Base-by-base conservation (phyloP, 176 grass and related monocot genomes). In the Oryza rufipogon region DNA sequence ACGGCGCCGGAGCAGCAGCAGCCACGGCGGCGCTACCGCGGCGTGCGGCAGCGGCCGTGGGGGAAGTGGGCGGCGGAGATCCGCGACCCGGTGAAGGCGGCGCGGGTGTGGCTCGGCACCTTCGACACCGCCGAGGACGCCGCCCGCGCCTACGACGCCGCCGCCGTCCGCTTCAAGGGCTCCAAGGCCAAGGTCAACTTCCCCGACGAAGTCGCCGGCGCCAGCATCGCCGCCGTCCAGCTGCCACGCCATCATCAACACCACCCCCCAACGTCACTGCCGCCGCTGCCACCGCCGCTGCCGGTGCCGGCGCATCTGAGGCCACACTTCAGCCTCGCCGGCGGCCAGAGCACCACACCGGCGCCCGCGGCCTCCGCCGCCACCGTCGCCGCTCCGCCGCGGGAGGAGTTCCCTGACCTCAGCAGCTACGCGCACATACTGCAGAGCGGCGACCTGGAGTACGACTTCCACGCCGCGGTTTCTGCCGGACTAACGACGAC, bases 51-150 rank as follows among this genome's bases (percentile, higher is more conserved):
- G 71, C 82, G 96, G 14, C 93, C 93, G 49, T 99, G 96, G 96
- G 96, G 96, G 16, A 99, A 96, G 71, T 99, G 96, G 96, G 96
- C 93, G 1, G 93, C 93, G 36, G 96, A 99, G 84, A 99, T 99
- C 73, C 89, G 96, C 0, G 91, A 99, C 83, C 93, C 96, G 0
- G 65, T 60, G 44, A 89, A 84, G 83, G 87, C 84, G 7, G 79
- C 80, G 28, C 87, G 90, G 4, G 87, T 89, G 42, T 92, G 90
- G 87, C 84, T 92, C 4, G 90, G 87, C 83, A 92, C 90, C 44
- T 92, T 92, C 83, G 70, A 76, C 64, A 92, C 75, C 2, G 90
- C 84, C 42, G 80, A 86, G 83, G 87, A 7, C 48, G 90, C 90
- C 30, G 90, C 90, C 1, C 61, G 87, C 23, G 90, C 90, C 70